Conservation (phyloP, 768 basidiomycete species). For the Neoboletus subvelutipes region DNA sequence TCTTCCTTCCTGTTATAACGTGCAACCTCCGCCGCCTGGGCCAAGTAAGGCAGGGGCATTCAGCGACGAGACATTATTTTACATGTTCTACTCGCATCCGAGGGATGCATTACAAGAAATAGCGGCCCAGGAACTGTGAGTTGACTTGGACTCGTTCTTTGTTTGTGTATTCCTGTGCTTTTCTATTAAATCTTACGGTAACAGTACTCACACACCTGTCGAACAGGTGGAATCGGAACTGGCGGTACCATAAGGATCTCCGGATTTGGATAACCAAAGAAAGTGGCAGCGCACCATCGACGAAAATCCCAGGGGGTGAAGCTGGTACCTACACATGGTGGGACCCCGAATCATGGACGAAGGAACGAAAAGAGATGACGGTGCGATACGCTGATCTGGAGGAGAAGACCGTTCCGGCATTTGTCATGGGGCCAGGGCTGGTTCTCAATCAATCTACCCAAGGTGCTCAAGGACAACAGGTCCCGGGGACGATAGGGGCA, state of each 20-base stretch:
- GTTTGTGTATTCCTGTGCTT: conserved; percentile 6
- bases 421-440: conserved; percentile 50
- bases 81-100: conserved; percentile 96
- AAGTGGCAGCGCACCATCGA: conserved; percentile 69
- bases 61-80: conserved; percentile 95
- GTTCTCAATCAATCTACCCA: conserved; percentile 37
- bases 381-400: conserved; percentile 73
- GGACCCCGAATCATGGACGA: conserved; percentile 78
- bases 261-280: conserved; percentile 86
- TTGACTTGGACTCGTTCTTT: conserved; percentile 25
- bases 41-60: conserved; percentile 80
- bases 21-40: conserved; percentile 82
- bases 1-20: conserved; percentile 89
- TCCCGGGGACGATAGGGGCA: conserved; percentile 32
- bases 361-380: conserved; percentile 75
- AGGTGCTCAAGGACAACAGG: conserved; percentile 40
- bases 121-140: conserved; percentile 93
- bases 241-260: conserved; percentile 94
- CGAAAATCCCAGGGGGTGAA: conserved; percentile 79
- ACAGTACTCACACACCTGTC: conserved; percentile 7
- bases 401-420: conserved; percentile 68
- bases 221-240: conserved; percentile 85
- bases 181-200: background rate
- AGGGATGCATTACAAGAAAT: conserved; percentile 91
- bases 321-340: conserved; percentile 89